phyloP scores from a whole-genome alignment of 805 yeast genomes.

The Candida silvatica region DNA sequence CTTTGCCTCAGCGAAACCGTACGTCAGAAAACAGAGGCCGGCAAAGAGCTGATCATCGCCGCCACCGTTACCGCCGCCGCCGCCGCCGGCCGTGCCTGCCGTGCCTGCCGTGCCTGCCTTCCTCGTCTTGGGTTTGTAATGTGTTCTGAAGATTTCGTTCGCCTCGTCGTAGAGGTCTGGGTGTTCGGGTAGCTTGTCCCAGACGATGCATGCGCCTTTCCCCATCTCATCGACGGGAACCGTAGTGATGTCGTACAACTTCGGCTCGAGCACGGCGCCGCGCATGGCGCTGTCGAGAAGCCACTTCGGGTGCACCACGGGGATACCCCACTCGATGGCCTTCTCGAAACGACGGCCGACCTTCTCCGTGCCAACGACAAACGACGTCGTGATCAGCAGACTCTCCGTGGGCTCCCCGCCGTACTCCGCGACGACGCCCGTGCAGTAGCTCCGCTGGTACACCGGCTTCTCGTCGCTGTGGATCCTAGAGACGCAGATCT shows the following conservation, averaged over 20 bases:
- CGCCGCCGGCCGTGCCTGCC: no score
- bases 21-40: slow-evolving; percentile 32
- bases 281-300: slow-evolving; percentile 36
- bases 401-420: slow-evolving; percentile 48
- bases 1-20: slow-evolving; percentile 17
- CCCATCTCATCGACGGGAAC: slow-evolving; percentile 14
- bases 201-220: slow-evolving; percentile 26
- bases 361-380: slow-evolving; percentile 41
- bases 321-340: slow-evolving; percentile 44
- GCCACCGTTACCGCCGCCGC: background rate
- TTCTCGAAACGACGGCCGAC: slow-evolving; percentile 44
- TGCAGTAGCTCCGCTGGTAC: slow-evolving; percentile 24
- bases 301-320: slow-evolving; percentile 45
- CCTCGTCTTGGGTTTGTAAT: background rate
- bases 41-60: slow-evolving; percentile 25
- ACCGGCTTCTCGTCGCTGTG: slow-evolving; percentile 8
- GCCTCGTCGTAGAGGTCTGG: slow-evolving; percentile 5
- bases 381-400: slow-evolving; percentile 32
- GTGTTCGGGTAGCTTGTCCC: slow-evolving; percentile 21
- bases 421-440: slow-evolving; percentile 27
- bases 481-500: slow-evolving; percentile 36
- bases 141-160: slow-evolving; percentile 2
- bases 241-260: slow-evolving; percentile 29
- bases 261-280: slow-evolving; percentile 32
- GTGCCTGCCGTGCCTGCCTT: background rate